phyloP scores from a whole-genome alignment of 139 green algal genomes.

The Chlamydomonas incerta region DNA sequence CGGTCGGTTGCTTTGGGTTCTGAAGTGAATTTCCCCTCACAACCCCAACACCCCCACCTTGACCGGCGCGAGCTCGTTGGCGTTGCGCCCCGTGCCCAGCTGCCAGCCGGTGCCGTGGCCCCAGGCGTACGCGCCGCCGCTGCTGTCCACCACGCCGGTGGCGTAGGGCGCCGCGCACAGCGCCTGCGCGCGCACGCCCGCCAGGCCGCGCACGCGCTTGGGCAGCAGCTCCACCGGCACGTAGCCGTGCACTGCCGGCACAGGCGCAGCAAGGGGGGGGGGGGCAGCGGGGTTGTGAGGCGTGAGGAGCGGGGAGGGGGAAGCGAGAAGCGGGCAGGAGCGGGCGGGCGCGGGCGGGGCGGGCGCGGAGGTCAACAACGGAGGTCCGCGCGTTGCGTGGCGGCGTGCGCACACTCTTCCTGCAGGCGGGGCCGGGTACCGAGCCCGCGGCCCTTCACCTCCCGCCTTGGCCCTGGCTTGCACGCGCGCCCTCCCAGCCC shows the following conservation, averaged over 20 bases:
- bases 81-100: conserved; percentile 41
- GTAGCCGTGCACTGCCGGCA: conserved; percentile 7
- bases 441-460: too few relatives aligned
- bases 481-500: too few relatives aligned
- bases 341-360: too few relatives aligned
- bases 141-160: conserved; percentile 45
- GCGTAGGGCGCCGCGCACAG: conserved; percentile 52
- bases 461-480: too few relatives aligned
- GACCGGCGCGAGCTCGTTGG: conserved; percentile 50
- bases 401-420: too few relatives aligned
- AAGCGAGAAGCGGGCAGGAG: not conserved
- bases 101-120: conserved; percentile 58
- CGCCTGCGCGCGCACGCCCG: not conserved
- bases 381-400: too few relatives aligned
- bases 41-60: not conserved
- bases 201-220: conserved; percentile 11
- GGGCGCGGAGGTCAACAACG: too few relatives aligned
- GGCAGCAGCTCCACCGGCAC: conserved; percentile 12
- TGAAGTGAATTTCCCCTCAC: too few relatives aligned
- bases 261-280: not conserved
- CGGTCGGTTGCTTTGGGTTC: too few relatives aligned
- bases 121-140: conserved; percentile 47
- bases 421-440: too few relatives aligned
- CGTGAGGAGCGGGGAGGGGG: not conserved
- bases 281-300: not conserved